Conservation (phyloP, 192 early-diverging fungal species). For the Backusella sp. region DNA sequence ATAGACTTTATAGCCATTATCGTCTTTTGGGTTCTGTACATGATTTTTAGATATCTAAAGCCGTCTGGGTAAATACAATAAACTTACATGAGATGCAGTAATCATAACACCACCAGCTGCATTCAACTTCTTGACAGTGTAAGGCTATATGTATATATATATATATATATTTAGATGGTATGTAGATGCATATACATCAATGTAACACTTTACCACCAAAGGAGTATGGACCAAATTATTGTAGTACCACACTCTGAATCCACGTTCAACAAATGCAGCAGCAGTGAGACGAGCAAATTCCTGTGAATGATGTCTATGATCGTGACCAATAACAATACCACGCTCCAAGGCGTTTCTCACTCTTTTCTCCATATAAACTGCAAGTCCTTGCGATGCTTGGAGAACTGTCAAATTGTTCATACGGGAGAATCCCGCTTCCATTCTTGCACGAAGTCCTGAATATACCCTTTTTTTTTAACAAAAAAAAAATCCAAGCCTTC, state of each 20-base stretch:
- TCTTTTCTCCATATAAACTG: conserved; percentile 60
- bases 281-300: conserved; percentile 83
- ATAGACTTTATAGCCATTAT: conserved; percentile 91
- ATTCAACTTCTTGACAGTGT: conserved; percentile 70
- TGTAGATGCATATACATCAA: not conserved
- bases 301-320: conserved; percentile 88
- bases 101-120: conserved; percentile 93
- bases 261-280: conserved; percentile 75
- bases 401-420: conserved; percentile 95
- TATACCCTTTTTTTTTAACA: not conserved
- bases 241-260: conserved; percentile 80
- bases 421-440: conserved; percentile 90
- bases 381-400: conserved; percentile 88
- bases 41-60: not conserved
- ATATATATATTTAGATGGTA: not conserved
- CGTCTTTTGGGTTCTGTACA: conserved; percentile 85
- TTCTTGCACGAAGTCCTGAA: conserved; percentile 80
- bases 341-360: conserved; percentile 57
- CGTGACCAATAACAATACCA: conserved; percentile 91
- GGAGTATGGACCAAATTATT: conserved; percentile 80
- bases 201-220: conserved; percentile 48
- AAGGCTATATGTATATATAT: conserved; percentile 52
- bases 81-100: conserved; percentile 80
- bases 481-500: not conserved
- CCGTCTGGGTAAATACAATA: not conserved